These are phyloP conservation scores for Talaromyces sp. DNA, from an alignment of 2,329 filamentous ascomycete genomes.

Conservation along the genomic window DNA sequence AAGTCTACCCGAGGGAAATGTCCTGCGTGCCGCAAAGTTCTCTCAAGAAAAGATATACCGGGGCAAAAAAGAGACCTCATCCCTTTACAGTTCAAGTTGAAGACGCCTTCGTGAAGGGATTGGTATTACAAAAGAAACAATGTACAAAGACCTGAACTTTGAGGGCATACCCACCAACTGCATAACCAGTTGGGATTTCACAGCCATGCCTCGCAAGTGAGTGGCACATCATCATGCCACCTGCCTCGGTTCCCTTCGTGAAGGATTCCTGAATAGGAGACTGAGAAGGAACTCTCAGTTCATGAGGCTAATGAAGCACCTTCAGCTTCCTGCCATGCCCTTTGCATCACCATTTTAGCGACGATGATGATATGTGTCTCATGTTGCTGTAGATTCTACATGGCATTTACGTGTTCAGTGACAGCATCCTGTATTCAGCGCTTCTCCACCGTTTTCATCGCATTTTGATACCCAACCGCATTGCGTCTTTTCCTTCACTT, in stretches of 20 bases:
- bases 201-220: no score
- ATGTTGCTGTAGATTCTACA: no score
- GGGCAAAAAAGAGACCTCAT: conserved; percentile 34
- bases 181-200: no score
- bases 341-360: no score
- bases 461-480: background rate
- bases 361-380: no score
- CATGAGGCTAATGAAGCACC: no score
- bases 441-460: background rate
- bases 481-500: background rate
- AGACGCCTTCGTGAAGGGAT: background rate
- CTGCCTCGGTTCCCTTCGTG: no score
- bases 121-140: no score
- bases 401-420: no score
- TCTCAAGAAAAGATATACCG: conserved; percentile 33
- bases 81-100: conserved; percentile 35
- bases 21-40: conserved; percentile 42
- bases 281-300: background rate
- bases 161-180: no score
- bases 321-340: background rate
- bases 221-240: background rate
- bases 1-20: conserved; percentile 37
- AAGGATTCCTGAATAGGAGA: background rate
- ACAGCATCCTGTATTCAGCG: background rate
- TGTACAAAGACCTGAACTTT: no score